Evolutionary conservation across 1,284 basidiomycete species (phyloP), one percentile per base, ranked within the genome.

Genomic region (Pterulicium gracile): DNA sequence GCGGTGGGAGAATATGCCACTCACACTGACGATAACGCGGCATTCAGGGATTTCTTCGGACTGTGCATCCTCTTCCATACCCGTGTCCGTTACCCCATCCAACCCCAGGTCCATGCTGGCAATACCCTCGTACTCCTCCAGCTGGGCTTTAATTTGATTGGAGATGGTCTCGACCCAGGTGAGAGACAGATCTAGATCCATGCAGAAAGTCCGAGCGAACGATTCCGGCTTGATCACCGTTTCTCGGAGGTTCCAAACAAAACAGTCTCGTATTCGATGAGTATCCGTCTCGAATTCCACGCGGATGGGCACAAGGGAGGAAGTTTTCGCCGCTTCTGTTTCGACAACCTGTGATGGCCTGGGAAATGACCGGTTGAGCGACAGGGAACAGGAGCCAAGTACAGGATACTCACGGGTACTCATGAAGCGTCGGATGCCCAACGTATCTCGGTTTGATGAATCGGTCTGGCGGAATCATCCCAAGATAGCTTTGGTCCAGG

Each of bases 241-340:
- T 67, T 88, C 91, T 58, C 88, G 79, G 45, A 93, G 64, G 58
- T 98, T 96, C 95, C 95, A 98, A n/a, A 92, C 77, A 63, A 98
- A 98, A 53, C 87, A 87, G 58, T 98, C 95, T 48, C 92, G 83
- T 60, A 98, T 82, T 56, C 93, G 77, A 58, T 91, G 87, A 0
- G 84, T 85, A 4, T 92, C 87, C 3, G 93, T 93, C 59, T 98
- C 93, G 54, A 97, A 82, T 57, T 98, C 94, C 49, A 98, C 85
- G 42, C 89, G 85, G 52, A 98, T 90, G 5, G 95, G 95, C 3
- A 98, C 80, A 20, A 95, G 77, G 2, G 83, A 69, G 3, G 85
- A 75, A 19, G 79, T 73, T 50, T 71, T 73, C 42, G 69, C 61
- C 0, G 87, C 84, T 57, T 88, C 80, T 10, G 61, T 60, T 39